Conservation (phyloP, 176 grass and related monocot species). For the Puccinellia tenuiflora region DNA sequence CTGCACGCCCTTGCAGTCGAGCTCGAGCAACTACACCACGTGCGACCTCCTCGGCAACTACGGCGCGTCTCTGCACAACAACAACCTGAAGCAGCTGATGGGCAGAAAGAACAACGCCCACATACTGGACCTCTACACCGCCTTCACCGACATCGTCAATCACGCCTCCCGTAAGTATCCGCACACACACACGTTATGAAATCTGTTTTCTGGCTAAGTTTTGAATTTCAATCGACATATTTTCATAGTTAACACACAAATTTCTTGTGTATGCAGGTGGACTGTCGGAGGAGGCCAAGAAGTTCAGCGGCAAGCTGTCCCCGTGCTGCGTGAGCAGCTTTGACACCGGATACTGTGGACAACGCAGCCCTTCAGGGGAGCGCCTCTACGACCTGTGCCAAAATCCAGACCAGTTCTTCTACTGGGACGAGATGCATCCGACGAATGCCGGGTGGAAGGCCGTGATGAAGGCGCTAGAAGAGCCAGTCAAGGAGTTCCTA, state of each 20-base stretch:
- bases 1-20: conserved; percentile 18
- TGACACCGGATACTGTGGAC: not conserved
- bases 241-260: too few relatives aligned
- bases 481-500: not conserved
- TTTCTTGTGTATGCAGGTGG: not conserved
- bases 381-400: not conserved
- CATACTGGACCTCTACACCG: not conserved
- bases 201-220: too few relatives aligned
- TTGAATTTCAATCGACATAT: not conserved
- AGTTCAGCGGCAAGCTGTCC: not conserved
- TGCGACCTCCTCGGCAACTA: not conserved
- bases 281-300: not conserved
- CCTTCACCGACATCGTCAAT: not conserved
- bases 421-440: not conserved
- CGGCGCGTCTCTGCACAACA: not conserved
- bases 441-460: not conserved
- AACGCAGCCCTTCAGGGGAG: not conserved
- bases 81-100: not conserved
- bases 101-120: not conserved
- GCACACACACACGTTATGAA: too few relatives aligned
- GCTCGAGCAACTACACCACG: conserved; percentile 6
- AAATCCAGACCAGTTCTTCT: not conserved
- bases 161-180: not conserved
- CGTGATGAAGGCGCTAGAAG: not conserved
- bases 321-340: not conserved